A percentile compares a stretch with the other conserved stretches of the same genome.
Evolutionary conservation across 805 yeast genomes (phyloP).

Genomic region (Yamadazyma ubonensis): DNA sequence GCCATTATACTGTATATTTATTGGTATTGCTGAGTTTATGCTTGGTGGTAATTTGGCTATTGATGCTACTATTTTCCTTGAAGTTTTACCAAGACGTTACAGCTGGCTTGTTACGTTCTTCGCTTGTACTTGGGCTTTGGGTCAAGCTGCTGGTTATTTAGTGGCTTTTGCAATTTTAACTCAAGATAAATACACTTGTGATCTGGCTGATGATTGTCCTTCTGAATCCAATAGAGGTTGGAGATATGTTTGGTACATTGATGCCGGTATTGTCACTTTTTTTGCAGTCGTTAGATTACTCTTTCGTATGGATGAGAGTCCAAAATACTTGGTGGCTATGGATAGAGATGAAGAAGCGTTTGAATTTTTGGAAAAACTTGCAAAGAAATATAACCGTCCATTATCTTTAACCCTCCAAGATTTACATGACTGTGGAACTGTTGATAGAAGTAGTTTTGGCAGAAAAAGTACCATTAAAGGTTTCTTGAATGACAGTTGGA

Average conservation of each 20-base stretch:
- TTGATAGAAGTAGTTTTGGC: constrained; percentile 15
- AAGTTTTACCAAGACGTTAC: constrained; percentile 26
- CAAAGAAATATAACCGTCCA: constrained; percentile 44
- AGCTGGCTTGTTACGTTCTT: constrained; percentile 27
- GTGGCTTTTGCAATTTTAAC: constrained; percentile 57
- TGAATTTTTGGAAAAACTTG: constrained; percentile 39
- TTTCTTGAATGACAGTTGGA: constrained; percentile 20
- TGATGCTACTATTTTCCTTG: constrained; percentile 28
- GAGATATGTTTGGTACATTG: constrained; percentile 53
- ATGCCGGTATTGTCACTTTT: constrained; percentile 46
- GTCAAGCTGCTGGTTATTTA: constrained; percentile 52
- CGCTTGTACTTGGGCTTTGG: constrained; percentile 63
- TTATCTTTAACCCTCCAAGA: constrained; percentile 47
- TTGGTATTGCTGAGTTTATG: constrained; percentile 22
- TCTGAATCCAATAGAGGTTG: constrained; percentile 55
- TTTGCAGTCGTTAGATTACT: constrained; percentile 34
- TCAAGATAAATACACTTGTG: constrained; percentile 35
- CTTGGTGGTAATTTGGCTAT: constrained; percentile 31
- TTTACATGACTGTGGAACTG: constrained; percentile 43
- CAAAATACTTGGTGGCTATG: constrained; percentile 51
- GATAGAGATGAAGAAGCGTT: constrained; percentile 54
- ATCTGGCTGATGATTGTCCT: constrained; percentile 38
- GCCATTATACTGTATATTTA: constrained; percentile 25
- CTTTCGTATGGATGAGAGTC: constrained; percentile 48
- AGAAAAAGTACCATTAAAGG: constrained; percentile 18